Evolutionary conservation across 2,329 filamentous ascomycete species (phyloP).

Genomic region (Penicillium sp.): DNA sequence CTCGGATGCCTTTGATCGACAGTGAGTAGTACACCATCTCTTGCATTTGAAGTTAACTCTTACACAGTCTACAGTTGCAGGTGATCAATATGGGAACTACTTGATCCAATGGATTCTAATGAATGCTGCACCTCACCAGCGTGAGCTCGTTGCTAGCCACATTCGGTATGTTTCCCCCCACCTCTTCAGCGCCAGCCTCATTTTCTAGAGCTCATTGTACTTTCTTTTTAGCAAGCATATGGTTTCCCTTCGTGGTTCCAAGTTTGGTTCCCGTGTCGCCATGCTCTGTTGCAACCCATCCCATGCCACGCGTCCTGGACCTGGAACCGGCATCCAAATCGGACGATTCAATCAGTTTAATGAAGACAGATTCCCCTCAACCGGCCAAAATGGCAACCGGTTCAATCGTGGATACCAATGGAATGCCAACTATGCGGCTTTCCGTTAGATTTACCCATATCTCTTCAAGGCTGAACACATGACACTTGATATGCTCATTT

Average conservation of each 20-base stretch:
- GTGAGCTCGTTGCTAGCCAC: conserved; percentile 88
- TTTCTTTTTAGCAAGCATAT: conserved; percentile 73
- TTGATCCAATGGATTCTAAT: conserved; percentile 96
- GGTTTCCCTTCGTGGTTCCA: conserved; percentile 96
- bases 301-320: conserved; percentile 82
- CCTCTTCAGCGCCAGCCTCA: not conserved
- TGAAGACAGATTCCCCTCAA: conserved; percentile 36
- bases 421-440: conserved; percentile 37
- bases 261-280: conserved; percentile 95
- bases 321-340: conserved; percentile 70
- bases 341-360: conserved; percentile 57
- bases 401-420: conserved; percentile 40
- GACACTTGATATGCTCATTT: not conserved
- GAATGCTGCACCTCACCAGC: conserved; percentile 81
- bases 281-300: conserved; percentile 99
- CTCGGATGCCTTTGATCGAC: conserved; percentile 94
- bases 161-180: conserved; percentile 59
- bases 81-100: conserved; percentile 98
- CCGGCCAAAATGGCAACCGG: conserved; percentile 42
- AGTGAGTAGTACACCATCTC: conserved; percentile 52
- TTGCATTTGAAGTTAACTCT: not conserved
- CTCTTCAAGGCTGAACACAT: not conserved
- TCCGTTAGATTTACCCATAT: conserved; percentile 29
- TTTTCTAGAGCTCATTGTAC: not conserved
- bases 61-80: conserved; percentile 61